Base-by-base conservation (phyloP, 1,139 yeast genomes). In the Yamadazyma diddensiae region DNA sequence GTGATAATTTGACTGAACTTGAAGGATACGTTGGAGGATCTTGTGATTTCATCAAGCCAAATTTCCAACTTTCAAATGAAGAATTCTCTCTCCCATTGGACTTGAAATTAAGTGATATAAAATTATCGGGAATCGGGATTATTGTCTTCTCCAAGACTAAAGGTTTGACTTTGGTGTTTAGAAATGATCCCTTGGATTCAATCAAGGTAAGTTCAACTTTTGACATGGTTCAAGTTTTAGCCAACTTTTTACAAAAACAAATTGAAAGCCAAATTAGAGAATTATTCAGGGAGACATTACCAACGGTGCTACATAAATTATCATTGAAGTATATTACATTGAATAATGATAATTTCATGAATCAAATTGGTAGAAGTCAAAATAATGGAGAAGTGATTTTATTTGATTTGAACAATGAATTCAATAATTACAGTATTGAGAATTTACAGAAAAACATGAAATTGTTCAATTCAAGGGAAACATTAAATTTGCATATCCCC, bases 171-270 rank as follows among this genome's bases (percentile, higher is more conserved):
- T 62, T 87, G 26, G 96, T 87, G 21, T 87, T 87, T 59, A 72
- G 92, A 45, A 87, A 87, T 56, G 96, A 87, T 56, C 95, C 95
- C 0, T 66, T 87, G 38, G 94, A 85, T 45, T 76, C 82, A 18
- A 85, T 87, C 40, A 79, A 79, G 43, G 95, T 87, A 7, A 77
- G 81, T 37, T 83, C 94, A 6, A 82, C 95, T 10, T 86, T 87
- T 59, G 95, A 87, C 56, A 78, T 82, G 26, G 83, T 87, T 25
- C 86, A 84, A 35, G 90, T 87, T 1, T 77, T 87, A 49, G 94
- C 94, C 12, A 73, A 79, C 39, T 84, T 85, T 45, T 60, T 87
- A 36, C 95, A 87, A 51, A 74, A 74, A 29, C 94, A 86, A 53
- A 87, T 87, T 41, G 95, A 87, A 53, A 73, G 70, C 36, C 94